phyloP scores from a whole-genome alignment of 306 rosid genomes.

The Albizia julibrissin region DNA sequence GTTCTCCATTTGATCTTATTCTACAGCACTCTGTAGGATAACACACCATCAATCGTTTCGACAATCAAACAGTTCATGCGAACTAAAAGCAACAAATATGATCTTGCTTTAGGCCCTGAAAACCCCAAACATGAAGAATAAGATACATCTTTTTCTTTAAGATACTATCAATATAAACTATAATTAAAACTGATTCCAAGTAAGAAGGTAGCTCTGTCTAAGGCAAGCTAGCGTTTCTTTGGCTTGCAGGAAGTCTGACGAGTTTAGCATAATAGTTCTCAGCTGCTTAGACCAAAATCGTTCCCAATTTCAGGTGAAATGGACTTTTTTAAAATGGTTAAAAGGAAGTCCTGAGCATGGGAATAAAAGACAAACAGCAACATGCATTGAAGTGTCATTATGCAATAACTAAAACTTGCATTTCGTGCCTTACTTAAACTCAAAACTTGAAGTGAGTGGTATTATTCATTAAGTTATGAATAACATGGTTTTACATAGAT shows the following conservation, averaged over 20 bases:
- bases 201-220: not conserved
- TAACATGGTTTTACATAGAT: not conserved
- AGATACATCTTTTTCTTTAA: not conserved
- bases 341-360: not conserved
- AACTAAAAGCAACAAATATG: constrained; percentile 52
- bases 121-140: constrained; percentile 11
- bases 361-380: constrained; percentile 25
- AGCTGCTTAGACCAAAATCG: constrained; percentile 7
- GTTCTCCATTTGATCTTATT: constrained; percentile 26
- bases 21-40: constrained; percentile 49
- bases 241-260: not conserved
- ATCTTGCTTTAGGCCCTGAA: constrained; percentile 56
- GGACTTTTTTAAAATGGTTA: not conserved
- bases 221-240: not conserved
- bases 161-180: not conserved
- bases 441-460: not conserved
- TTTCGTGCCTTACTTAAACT: not conserved
- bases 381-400: not conserved
- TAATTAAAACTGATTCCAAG: not conserved
- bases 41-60: constrained; percentile 43
- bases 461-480: not conserved
- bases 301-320: not conserved
- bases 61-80: constrained; percentile 52
- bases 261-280: not conserved
- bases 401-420: not conserved